Conservation (phyloP, 345 rosid genomes). For the Citrus unshiu region DNA sequence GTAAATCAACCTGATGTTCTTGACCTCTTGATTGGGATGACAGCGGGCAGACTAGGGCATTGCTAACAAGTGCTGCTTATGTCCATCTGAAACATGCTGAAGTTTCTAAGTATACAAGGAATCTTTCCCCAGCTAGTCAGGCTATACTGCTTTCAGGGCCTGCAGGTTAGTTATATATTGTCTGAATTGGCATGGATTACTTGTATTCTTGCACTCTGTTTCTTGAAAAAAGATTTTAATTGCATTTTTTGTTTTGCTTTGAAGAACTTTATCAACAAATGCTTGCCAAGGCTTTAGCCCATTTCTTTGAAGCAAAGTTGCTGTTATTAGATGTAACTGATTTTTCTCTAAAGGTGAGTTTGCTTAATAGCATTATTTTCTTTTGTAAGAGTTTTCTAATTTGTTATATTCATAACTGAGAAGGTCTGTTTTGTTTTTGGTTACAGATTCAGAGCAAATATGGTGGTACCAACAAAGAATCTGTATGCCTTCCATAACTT, state of each 20-base stretch:
- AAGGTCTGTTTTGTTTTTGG: neutral
- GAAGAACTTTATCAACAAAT: conserved; percentile 96
- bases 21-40: conserved; percentile 16
- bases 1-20: neutral
- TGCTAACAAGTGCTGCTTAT: conserved; percentile 90
- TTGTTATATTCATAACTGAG: neutral
- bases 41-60: conserved; percentile 85
- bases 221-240: neutral
- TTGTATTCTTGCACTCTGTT: neutral
- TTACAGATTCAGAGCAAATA: conserved; percentile 82
- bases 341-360: conserved; percentile 74
- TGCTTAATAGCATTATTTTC: neutral
- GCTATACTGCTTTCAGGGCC: conserved; percentile 94
- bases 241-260: neutral
- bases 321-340: conserved; percentile 80
- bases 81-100: conserved; percentile 91
- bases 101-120: conserved; percentile 73
- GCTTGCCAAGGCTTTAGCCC: conserved; percentile 95
- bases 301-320: conserved; percentile 87
- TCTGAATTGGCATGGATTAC: neutral
- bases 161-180: conserved; percentile 49
- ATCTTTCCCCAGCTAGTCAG: conserved; percentile 82
- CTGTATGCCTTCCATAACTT: conserved; percentile 35
- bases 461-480: conserved; percentile 56
- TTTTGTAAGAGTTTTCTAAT: neutral